Base-by-base conservation (phyloP, 176 grass and related monocot genomes). In the Phoenix dactylifera region DNA sequence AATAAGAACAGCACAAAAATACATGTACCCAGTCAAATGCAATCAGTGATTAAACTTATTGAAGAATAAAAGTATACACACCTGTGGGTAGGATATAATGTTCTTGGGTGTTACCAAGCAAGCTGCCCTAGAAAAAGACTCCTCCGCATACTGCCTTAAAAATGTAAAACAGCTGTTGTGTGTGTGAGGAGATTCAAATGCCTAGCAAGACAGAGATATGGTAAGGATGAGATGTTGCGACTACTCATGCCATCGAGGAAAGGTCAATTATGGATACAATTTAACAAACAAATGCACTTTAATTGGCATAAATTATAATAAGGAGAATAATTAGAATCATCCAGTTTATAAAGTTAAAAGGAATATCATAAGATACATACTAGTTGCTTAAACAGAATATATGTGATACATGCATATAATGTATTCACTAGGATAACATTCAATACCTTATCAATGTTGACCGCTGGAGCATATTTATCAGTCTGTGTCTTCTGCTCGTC, bases 101-200 rank as follows among this genome's bases (percentile, higher is more conserved):
- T 35, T 75, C 81, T 97, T 97, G 54, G 92, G 73, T 74, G 84
- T 66, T 17, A 97, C 76, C 92, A 91, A 83, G 72, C 92, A 97
- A 67, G 83, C 84, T 73, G 92, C 84, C 54, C 63, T 88, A 1
- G 92, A 84, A 71, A 55, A 83, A 62, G 87, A 91, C 58, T 91
- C 76, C 22, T 70, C 78, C 0, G 84, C 68, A 54, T 97, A 91
- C 79, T 97, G 76, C 62, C 92, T 86, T 69, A 97, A 73, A 85
- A 69, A 97, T 59, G 76, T 64, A 64, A 88, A 85, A 73, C 81
- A 91, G 18, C 51, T 74, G 16, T 66, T 62, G 70, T 97, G 92
- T 50, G 92, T 97, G 62, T 97, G 50, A 50, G 92, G 92, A 58
- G 92, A 88, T 60, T 91, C 87, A 76, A 97, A 97, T 62, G 92